Evolutionary conservation across 495 filamentous ascomycete species (phyloP), one percentile per base, ranked within the genome.

Genomic region (Mytilinidion resinicola): DNA sequence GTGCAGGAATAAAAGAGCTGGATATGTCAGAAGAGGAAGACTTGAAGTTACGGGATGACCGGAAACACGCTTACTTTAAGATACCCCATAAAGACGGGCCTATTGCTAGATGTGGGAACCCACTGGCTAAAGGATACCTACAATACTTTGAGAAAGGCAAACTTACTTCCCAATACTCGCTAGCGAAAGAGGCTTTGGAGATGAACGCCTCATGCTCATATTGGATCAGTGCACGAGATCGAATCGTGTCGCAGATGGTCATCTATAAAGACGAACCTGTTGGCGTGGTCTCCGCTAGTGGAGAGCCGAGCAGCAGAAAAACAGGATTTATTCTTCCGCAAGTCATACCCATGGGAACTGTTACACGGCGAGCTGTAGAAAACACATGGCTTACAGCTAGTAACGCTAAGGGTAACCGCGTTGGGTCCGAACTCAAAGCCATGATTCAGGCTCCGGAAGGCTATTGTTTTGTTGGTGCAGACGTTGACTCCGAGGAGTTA

Each of bases 201-300:
- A 96, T 97, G 95, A 99, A 99, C 66, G 90, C 91, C 2, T 91
- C 89, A 0, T 99, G 93, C 67, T 96, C 91, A 0, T 99, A 99
- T 72, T 99, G 93, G 93, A 97, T 97, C 55, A 93, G 87, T 63
- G 90, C 95, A 17, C 79, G 93, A 54, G 89, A 96, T 66, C 80
- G 93, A 47, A 97, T 99, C 59, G 88, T 77, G 78, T 86, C 85
- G 20, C 93, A 99, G 69, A 86, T 96, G 77, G 92, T 96, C 15
- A 86, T 99, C 8, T 96, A 96, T 62, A 76, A 88, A 53, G 77
- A 83, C 46, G 82, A 95, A 30, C 12, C 56, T 6, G 59, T 56
- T 4, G 59, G 59, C 49, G 62, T 82, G 11, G 52, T 57, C 58
- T 62, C 67, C 34, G 53, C 72, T 37, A 12, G 36, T 42, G 36